Evolutionary conservation across 164 flowering plant species (phyloP).

Genomic region (Stephania yunnanensis): DNA sequence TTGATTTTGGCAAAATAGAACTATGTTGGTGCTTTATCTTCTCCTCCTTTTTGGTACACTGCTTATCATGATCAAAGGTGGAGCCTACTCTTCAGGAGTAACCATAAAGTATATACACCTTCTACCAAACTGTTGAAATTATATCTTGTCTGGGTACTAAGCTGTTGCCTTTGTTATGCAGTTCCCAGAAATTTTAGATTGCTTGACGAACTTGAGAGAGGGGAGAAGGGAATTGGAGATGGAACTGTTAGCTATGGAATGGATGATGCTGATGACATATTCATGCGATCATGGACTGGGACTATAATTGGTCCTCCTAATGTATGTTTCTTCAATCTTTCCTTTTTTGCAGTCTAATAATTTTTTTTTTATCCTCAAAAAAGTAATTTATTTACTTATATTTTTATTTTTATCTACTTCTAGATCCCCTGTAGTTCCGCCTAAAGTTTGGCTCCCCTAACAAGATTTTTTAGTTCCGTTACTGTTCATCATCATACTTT

Average conservation of each 20-base stretch:
- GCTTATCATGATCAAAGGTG: not conserved
- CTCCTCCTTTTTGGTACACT: not conserved
- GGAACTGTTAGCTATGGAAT: slow-evolving; percentile 81
- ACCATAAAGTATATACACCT: not conserved
- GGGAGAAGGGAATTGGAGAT: slow-evolving; percentile 78
- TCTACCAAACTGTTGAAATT: not conserved
- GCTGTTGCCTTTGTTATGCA: slow-evolving; percentile 20
- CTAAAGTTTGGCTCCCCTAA: too few relatives aligned
- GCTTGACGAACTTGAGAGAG: slow-evolving; percentile 69
- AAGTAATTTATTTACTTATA: too few relatives aligned
- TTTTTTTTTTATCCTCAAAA: too few relatives aligned
- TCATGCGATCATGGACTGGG: slow-evolving; percentile 75
- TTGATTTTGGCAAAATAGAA: not conserved
- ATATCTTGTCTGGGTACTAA: not conserved
- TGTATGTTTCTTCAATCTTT: slow-evolving; percentile 26
- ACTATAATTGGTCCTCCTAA: slow-evolving; percentile 69
- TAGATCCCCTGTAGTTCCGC: too few relatives aligned
- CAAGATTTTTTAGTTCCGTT: too few relatives aligned
- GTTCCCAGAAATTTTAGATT: slow-evolving; percentile 76
- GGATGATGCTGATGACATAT: slow-evolving; percentile 75
- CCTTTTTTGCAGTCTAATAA: not conserved
- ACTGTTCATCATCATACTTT: too few relatives aligned
- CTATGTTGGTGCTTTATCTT: not conserved
- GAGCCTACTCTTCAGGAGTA: not conserved
- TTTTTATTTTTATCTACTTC: too few relatives aligned